These are phyloP conservation scores for Venturia pyrina DNA, from an alignment of 2,329 filamentous ascomycete genomes.

Conservation along the genomic window DNA sequence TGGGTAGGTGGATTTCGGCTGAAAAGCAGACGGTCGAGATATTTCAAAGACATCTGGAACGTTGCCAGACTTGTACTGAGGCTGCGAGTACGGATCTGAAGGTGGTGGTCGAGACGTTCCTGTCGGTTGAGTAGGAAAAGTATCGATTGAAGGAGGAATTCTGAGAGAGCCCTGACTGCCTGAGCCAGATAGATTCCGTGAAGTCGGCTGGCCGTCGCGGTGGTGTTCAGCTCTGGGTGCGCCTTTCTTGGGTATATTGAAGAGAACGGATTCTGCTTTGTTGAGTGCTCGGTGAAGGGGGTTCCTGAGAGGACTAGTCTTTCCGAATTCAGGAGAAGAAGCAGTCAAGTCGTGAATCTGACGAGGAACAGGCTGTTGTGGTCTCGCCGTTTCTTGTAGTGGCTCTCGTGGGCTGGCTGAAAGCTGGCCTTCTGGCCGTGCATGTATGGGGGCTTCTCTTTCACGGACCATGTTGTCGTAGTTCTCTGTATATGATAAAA, in stretches of 20 bases:
- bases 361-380: background rate
- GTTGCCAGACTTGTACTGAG: background rate
- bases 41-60: constrained; percentile 7
- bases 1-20: constrained; percentile 1
- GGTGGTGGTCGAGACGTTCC: background rate
- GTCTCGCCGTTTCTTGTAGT: background rate
- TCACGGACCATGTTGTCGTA: constrained; percentile 6
- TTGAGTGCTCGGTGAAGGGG: constrained; percentile 25
- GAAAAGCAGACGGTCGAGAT: background rate
- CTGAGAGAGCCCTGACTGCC: constrained; percentile 30
- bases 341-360: background rate
- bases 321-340: constrained; percentile 43
- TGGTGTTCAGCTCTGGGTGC: constrained; percentile 42
- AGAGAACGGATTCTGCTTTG: constrained; percentile 29
- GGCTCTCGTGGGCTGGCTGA: background rate
- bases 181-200: constrained; percentile 13
- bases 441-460: constrained; percentile 2
- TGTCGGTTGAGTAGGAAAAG: background rate
- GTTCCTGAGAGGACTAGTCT: constrained; percentile 46
- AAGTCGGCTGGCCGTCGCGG: constrained; percentile 30
- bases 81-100: background rate
- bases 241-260: constrained; percentile 43
- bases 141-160: background rate
- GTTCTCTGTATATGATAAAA: background rate
- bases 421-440: background rate